Percentiles rank a stretch among this genome's conserved stretches.
Conservation (phyloP, 192 early-diverging fungal species). For the Backusella sp. region DNA sequence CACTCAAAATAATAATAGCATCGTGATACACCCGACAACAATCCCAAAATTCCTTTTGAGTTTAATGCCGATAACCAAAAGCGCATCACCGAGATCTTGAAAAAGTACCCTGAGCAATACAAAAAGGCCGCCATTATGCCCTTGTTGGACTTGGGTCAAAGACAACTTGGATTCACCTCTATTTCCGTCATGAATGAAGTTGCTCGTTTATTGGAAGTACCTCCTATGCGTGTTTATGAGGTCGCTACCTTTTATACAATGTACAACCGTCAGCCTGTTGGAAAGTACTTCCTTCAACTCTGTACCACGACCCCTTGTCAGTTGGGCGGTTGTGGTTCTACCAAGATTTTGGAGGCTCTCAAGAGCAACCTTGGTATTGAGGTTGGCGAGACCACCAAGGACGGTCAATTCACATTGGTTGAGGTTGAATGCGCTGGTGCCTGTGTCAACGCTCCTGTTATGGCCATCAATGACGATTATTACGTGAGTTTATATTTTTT, state of each 20-base stretch:
- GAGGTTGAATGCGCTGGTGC: constrained; percentile 99
- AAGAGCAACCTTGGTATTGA: constrained; percentile 89
- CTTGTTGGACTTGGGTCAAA: constrained; percentile 91
- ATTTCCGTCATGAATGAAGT: constrained; percentile 97
- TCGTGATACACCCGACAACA: constrained; percentile 81
- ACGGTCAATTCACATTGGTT: constrained; percentile 96
- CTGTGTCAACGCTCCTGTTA: constrained; percentile 95
- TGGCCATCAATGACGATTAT: constrained; percentile 98
- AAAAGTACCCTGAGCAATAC: constrained; percentile 96
- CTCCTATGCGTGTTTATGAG: constrained; percentile 99
- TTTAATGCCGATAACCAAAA: constrained; percentile 78
- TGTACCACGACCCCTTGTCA: constrained; percentile 99
- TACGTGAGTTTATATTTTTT: constrained; percentile 55
- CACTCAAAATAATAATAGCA: constrained; percentile 43
- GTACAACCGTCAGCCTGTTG: constrained; percentile 99
- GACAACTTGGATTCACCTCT: constrained; percentile 93
- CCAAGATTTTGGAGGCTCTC: constrained; percentile 85
- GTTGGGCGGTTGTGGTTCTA: constrained; percentile 94
- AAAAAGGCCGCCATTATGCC: constrained; percentile 98
- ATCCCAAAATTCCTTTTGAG: constrained; percentile 81
- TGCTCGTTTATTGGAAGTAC: constrained; percentile 90
- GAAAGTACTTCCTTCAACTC: constrained; percentile 98
- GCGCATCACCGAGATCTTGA: constrained; percentile 82
- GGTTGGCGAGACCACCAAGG: constrained; percentile 90
- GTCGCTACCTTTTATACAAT: constrained; percentile 99